Evolutionary conservation across 805 yeast genomes (phyloP), one percentile per base, ranked within the genome.

Genomic region (Candida insectorum): DNA sequence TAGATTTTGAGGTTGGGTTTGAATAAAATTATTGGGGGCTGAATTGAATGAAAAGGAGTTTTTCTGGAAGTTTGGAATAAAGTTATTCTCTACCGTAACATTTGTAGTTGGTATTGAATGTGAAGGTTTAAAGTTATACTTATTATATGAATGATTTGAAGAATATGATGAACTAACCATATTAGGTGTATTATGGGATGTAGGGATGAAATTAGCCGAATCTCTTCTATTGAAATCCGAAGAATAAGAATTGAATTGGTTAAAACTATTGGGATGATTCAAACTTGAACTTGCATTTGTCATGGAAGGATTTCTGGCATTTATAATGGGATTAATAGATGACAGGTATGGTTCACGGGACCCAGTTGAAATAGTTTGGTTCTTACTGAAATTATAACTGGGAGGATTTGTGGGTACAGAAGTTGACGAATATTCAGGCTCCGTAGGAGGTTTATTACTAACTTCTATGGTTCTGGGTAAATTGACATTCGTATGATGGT

Each of bases 31-130:
- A 37, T 28, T n/a, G 39, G 36, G 2, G 39, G 29, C 8, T 45
- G 34, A 15, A n/a, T n/a, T n/a, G 23, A 20, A 20, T 4, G 25
- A 12, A 10, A 28, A 27, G 4, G 28, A 12, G 4, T 22, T 21
- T 10, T 19, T 30, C 20, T 39, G 47, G 27, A 34, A 34, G 20
- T 26, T 24, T 8, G 39, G 41, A 4, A 35, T 30, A 15, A 36
- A 33, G 30, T 37, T 31, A 40, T 45, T 25, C 44, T 74, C 79
- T 47, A 64, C 70, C 11, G 76, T 66, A 19, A 77, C 61, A 38
- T 64, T 69, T 1, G 83, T 77, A 3, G 83, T 77, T 7, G 83
- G 76, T 8, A 66, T 64, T 5, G 77, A 65, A 14, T 60, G 61
- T 11, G 43, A 33, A 4, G 62, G 57, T 25, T 42, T 34, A 12